Percentiles rank a stretch among this genome's conserved stretches.
Evolutionary conservation across 768 basidiomycete species (phyloP).

Genomic region (Tricholoma saponaceum): DNA sequence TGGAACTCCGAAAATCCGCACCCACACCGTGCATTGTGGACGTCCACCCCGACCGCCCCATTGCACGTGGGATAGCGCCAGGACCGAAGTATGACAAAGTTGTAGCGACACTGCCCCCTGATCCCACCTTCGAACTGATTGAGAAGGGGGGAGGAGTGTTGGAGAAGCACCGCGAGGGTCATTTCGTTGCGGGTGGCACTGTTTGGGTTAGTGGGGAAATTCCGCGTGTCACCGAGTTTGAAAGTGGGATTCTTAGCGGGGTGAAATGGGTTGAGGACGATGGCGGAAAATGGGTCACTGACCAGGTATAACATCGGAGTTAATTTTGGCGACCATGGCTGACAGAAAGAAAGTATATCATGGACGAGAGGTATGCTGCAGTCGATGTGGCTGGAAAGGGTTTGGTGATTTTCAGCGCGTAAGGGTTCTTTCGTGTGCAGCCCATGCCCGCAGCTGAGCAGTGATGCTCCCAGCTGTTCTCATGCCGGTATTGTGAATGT

Average conservation of each 20-base stretch:
- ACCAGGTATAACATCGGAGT: constrained; percentile 37
- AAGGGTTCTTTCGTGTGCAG: constrained; percentile 23
- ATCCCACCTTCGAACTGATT: constrained; percentile 72
- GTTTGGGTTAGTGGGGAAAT: constrained; percentile 83
- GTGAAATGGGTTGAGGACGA: constrained; percentile 51
- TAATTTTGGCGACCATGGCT: neutral
- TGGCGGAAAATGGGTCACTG: constrained; percentile 45
- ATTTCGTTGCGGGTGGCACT: constrained; percentile 57
- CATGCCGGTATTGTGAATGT: constrained; percentile 90
- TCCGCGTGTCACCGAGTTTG: constrained; percentile 63
- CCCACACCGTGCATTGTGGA: constrained; percentile 51
- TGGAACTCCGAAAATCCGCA: constrained; percentile 36
- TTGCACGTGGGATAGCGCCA: constrained; percentile 69
- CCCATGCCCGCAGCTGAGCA: neutral
- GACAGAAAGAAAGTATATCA: constrained; percentile 50
- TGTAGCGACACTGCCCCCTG: constrained; percentile 55
- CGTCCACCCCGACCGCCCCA: constrained; percentile 73
- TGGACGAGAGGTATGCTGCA: constrained; percentile 79
- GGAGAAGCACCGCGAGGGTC: constrained; percentile 53
- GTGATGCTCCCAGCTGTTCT: constrained; percentile 29
- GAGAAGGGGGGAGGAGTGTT: constrained; percentile 48
- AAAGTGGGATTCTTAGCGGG: constrained; percentile 64
- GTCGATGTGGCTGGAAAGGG: constrained; percentile 82
- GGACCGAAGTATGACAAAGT: constrained; percentile 56
- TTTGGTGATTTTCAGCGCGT: constrained; percentile 81